phyloP scores from a whole-genome alignment of 2,329 filamentous ascomycete genomes.

The Clathrospora elynae region DNA sequence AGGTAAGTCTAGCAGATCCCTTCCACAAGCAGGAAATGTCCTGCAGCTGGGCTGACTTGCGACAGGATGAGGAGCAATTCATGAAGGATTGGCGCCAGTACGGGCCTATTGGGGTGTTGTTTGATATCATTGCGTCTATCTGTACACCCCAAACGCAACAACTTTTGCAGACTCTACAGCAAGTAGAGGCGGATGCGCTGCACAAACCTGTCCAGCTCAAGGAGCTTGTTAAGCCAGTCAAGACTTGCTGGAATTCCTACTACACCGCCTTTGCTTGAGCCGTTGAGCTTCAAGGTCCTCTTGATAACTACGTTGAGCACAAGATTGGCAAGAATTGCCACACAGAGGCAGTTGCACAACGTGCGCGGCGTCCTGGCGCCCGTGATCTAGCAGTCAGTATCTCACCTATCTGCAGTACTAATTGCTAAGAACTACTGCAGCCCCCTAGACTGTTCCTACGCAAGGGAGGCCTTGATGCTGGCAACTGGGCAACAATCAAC shows the following conservation, averaged over 20 bases:
- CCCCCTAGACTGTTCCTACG: not conserved
- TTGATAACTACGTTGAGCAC: slow-evolving; percentile 2
- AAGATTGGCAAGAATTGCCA: slow-evolving; percentile 1
- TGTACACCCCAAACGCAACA: slow-evolving; percentile 1
- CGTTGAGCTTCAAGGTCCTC: slow-evolving; percentile 2
- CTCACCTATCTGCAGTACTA: not conserved
- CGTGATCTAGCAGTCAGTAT: not conserved
- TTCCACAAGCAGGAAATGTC: too few species aligned
- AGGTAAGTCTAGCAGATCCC: not conserved
- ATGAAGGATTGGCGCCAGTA: not conserved
- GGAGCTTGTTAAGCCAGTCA: slow-evolving; percentile 4
- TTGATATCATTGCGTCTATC: slow-evolving; percentile 1
- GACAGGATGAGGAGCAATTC: not conserved
- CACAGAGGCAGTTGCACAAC: not conserved
- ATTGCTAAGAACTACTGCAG: not conserved
- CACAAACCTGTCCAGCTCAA: not conserved
- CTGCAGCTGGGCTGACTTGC: not conserved
- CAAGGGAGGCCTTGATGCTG: not conserved
- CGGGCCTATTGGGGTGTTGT: not conserved
- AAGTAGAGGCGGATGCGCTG: not conserved
- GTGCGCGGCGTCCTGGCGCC: too few species aligned
- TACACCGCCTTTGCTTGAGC: not conserved
- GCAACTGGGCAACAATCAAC: slow-evolving; percentile 2
- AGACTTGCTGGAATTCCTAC: slow-evolving; percentile 2
- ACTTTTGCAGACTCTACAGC: not conserved